phyloP scores from a whole-genome alignment of 768 basidiomycete genomes.

The Filobasidium floriforme region DNA sequence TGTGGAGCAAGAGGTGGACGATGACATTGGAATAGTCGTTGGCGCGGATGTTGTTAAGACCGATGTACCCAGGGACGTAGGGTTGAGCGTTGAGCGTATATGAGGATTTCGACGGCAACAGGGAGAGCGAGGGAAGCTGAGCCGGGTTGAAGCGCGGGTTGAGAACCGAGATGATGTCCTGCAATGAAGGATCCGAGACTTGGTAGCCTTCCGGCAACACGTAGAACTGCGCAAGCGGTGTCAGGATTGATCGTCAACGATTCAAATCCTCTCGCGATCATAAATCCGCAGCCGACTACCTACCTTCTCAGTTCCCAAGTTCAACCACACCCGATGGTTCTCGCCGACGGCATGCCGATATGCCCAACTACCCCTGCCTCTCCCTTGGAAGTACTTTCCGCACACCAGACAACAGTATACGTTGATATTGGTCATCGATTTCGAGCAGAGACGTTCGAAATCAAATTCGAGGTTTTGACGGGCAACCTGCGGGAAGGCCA shows the following conservation, averaged over 20 bases:
- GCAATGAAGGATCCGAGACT: slow-evolving; percentile 91
- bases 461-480: slow-evolving; percentile 89
- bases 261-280: too few species aligned
- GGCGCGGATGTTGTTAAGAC: slow-evolving; percentile 92
- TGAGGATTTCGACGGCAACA: slow-evolving; percentile 54
- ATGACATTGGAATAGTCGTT: slow-evolving; percentile 98
- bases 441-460: slow-evolving; percentile 97
- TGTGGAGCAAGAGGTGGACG: slow-evolving; percentile 84
- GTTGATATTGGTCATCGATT: slow-evolving; percentile 92
- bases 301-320: slow-evolving; percentile 87
- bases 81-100: slow-evolving; percentile 75
- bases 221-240: slow-evolving; percentile 63
- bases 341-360: slow-evolving; percentile 96
- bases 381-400: slow-evolving; percentile 97
- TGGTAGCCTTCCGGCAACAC: slow-evolving; percentile 94
- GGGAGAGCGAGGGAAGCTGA: slow-evolving; percentile 49
- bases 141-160: slow-evolving; percentile 75
- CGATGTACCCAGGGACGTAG: slow-evolving; percentile 88
- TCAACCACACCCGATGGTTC: slow-evolving; percentile 97
- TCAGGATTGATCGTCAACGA: too few species aligned
- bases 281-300: too few species aligned
- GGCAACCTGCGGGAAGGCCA: slow-evolving; percentile 61
- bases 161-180: slow-evolving; percentile 87
- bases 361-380: slow-evolving; percentile 86
- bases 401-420: slow-evolving; percentile 95